Conservation (phyloP, 495 filamentous ascomycete species). For the Tuber magnatum region DNA sequence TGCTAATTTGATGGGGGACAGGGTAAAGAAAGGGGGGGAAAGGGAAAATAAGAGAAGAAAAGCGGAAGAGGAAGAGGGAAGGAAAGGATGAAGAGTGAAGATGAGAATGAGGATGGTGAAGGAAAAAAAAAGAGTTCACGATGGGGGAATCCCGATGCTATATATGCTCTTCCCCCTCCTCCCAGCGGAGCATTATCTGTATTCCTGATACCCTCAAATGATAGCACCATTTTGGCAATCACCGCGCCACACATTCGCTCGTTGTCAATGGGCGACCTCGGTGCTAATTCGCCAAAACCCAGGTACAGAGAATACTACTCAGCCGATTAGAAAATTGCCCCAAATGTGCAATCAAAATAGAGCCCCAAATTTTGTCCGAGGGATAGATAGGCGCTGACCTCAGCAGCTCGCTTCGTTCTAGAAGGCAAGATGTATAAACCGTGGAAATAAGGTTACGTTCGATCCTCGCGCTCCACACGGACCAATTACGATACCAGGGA, state of each 20-base stretch:
- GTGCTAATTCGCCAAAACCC: neutral
- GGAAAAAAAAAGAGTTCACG: neutral
- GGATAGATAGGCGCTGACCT: neutral
- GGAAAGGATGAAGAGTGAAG: neutral
- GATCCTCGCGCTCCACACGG: neutral
- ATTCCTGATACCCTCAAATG: neutral
- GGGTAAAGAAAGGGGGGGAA: neutral
- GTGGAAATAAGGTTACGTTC: neutral
- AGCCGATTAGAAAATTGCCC: neutral
- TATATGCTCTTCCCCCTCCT: neutral
- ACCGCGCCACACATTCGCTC: neutral
- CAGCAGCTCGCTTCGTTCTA: neutral
- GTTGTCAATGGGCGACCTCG: neutral
- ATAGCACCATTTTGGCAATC: neutral
- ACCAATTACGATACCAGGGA: neutral
- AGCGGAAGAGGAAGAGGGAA: neutral
- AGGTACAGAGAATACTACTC: neutral
- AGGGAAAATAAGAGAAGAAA: neutral
- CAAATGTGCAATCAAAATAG: neutral
- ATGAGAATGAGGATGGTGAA: conserved; percentile 2
- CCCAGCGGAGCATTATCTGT: neutral
- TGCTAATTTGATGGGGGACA: neutral
- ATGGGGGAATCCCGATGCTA: neutral
- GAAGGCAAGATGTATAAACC: neutral
- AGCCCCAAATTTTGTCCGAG: neutral